Percentiles rank a stretch among this genome's conserved stretches.
These are phyloP conservation scores for Colletotrichum acutatum DNA, from an alignment of 2,329 filamentous ascomycete species.

Conservation along the genomic window DNA sequence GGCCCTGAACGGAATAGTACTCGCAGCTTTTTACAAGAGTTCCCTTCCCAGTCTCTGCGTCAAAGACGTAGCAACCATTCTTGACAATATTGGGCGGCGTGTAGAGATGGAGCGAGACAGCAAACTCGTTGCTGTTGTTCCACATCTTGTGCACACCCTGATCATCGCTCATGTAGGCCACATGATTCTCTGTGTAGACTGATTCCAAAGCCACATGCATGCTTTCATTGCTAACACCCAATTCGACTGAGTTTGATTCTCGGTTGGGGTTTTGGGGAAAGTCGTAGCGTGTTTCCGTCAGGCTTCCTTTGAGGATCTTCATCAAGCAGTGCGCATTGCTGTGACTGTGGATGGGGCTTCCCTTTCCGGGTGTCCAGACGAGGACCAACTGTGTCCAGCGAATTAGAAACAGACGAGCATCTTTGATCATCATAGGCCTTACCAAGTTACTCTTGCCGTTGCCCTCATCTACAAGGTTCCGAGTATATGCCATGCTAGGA, in stretches of 20 bases:
- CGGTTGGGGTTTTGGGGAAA: constrained; percentile 70
- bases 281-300: constrained; percentile 85
- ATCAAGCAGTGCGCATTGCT: constrained; percentile 91
- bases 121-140: constrained; percentile 79
- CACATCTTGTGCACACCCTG: constrained; percentile 85
- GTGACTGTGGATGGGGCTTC: constrained; percentile 88
- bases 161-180: constrained; percentile 92
- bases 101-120: constrained; percentile 78
- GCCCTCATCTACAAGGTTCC: background rate
- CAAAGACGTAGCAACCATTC: background rate
- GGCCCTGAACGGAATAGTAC: background rate
- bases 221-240: background rate
- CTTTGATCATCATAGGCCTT: background rate
- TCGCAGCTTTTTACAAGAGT: background rate
- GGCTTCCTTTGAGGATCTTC: constrained; percentile 82
- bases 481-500: background rate
- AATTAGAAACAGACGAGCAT: background rate
- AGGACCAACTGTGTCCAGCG: constrained; percentile 69
- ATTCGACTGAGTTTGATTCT: no score
- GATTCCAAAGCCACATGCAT: constrained; percentile 64
- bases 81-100: background rate
- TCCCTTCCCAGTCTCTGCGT: background rate
- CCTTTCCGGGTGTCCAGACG: constrained; percentile 87
- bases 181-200: constrained; percentile 74
- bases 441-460: constrained; percentile 1